Evolutionary conservation across 2,329 filamentous ascomycete genomes (phyloP).

Genomic region (Fusarium marasasianum): DNA sequence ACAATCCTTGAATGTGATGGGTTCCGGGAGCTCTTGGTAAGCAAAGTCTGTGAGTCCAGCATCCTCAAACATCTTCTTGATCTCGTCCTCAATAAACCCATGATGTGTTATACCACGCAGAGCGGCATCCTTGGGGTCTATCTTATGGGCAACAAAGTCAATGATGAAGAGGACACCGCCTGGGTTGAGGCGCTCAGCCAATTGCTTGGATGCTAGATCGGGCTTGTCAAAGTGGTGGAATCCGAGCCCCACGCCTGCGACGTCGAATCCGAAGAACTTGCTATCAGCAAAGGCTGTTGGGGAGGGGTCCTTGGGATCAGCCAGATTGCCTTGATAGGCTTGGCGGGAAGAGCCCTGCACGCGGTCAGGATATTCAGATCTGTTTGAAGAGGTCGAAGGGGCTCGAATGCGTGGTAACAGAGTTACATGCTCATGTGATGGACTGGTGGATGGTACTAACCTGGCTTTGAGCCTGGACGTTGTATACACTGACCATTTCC

Average conservation of each 20-base stretch:
- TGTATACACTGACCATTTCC: slow-evolving; percentile 76
- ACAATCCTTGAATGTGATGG: slow-evolving; percentile 53
- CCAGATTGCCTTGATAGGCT: slow-evolving; percentile 67
- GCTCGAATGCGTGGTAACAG: not conserved
- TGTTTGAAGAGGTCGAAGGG: not conserved
- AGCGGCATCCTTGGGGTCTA: slow-evolving; percentile 36
- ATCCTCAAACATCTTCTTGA: slow-evolving; percentile 68
- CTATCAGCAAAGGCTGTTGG: slow-evolving; percentile 66
- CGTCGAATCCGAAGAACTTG: slow-evolving; percentile 75
- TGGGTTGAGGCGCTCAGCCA: slow-evolving; percentile 69
- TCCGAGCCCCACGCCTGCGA: slow-evolving; percentile 69
- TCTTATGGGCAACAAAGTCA: slow-evolving; percentile 70
- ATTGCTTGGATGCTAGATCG: slow-evolving; percentile 63
- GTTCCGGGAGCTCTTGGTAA: slow-evolving; percentile 63
- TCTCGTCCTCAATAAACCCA: slow-evolving; percentile 70
- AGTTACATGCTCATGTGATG: not conserved
- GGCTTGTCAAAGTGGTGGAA: slow-evolving; percentile 77
- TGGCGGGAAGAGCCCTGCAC: slow-evolving; percentile 55
- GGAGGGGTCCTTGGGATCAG: slow-evolving; percentile 55
- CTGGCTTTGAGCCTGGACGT: slow-evolving; percentile 65
- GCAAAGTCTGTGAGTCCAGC: slow-evolving; percentile 70
- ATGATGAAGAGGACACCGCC: slow-evolving; percentile 75
- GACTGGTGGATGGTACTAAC: slow-evolving; percentile 44
- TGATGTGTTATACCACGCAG: slow-evolving; percentile 68
- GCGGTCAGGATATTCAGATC: not conserved